Evolutionary conservation across 192 early-diverging fungal genomes (phyloP).

Genomic region (Umbelopsis isabellina): DNA sequence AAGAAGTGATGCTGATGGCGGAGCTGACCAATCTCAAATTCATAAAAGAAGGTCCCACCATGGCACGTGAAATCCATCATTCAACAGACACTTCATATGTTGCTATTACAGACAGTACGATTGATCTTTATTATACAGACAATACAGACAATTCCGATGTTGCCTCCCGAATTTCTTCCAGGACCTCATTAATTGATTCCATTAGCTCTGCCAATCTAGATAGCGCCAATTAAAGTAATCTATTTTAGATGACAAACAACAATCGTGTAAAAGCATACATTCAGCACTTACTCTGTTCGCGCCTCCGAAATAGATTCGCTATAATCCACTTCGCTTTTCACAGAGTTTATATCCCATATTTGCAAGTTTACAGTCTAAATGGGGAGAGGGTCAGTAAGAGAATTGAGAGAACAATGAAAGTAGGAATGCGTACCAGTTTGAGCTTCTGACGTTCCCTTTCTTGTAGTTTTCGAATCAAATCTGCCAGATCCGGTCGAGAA

Average conservation of each 20-base stretch:
- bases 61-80: neutral
- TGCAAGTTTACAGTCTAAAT: conserved; percentile 28
- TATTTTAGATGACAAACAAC: neutral
- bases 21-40: conserved; percentile 19
- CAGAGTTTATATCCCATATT: conserved; percentile 34
- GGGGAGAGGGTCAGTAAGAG: neutral
- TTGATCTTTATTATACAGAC: neutral
- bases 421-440: conserved; percentile 19
- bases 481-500: conserved; percentile 16
- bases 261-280: neutral
- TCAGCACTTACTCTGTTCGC: conserved; percentile 17
- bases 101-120: neutral
- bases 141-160: conserved; percentile 11
- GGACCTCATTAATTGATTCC: conserved; percentile 26
- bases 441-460: conserved; percentile 39
- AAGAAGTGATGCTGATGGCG: neutral
- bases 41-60: neutral
- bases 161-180: conserved; percentile 38
- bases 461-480: conserved; percentile 33
- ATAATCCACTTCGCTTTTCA: conserved; percentile 33
- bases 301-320: conserved; percentile 26
- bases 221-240: neutral
- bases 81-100: no score
- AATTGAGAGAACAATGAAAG: neutral
- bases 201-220: conserved; percentile 16